Base-by-base conservation (phyloP, 768 basidiomycete genomes). In the Calocybe cyanea region DNA sequence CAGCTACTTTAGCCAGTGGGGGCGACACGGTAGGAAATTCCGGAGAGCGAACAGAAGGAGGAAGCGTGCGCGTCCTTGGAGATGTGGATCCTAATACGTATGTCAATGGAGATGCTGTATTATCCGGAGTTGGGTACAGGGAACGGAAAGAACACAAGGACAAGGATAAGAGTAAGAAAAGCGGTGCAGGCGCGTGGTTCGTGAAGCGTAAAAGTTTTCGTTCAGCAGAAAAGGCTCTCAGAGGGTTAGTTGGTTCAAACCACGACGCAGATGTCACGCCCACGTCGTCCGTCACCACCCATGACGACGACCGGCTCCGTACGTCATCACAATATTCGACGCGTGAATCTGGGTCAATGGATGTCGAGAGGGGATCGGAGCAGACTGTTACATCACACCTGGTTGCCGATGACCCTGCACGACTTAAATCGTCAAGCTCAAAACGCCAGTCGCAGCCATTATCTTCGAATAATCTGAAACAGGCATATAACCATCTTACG, bases 171-270 rank as follows among this genome's bases (percentile, higher is more conserved):
- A 65, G 68, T 59, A 55, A 53, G 30, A 35, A 14, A 18, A 35
- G 34, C n/a, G 34, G 34, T 18, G 23, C 49, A 31, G 42, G 44
- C 10, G 33, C 51, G 40, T 83, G 80, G 79, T 80, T 79, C 53
- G 54, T 59, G 23, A 76, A 75, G 57, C 70, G 77, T 41, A 80
- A 74, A 60, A 79, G 74, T 53, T 58, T 76, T 47, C 64, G 65
- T 41, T 30, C 66, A 23, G 59, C 58, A 11, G 65, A 74, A 18
- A 70, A 70, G 45, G 34, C 46, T 15, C 2, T 45, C 18, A 53
- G 46, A 32, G 51, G 53, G 31, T 24, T 48, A 48, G 39, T 34
- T 28, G 36, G 36, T 24, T 53, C 56, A 9, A 54, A 45, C 6
- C 35, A 48, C 11, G 53, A 35, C 14, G 7, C 42, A 35, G 41